These are phyloP conservation scores for Trametes coccinea DNA, from an alignment of 768 basidiomycete genomes.

Conservation along the genomic window DNA sequence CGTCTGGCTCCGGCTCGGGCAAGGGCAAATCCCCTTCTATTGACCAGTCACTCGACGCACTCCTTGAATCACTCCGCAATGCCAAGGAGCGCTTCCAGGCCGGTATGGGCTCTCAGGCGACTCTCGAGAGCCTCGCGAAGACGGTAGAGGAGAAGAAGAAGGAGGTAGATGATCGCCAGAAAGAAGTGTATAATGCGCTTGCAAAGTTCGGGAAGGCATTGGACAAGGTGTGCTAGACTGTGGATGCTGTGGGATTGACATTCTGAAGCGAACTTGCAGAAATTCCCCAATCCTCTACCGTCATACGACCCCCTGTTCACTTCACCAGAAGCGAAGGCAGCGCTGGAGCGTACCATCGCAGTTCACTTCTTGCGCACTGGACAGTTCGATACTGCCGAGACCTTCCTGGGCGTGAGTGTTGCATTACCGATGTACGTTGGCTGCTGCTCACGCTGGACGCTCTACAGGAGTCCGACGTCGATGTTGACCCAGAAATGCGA, in stretches of 20 bases:
- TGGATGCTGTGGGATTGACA: neutral
- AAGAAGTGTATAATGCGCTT: constrained; percentile 80
- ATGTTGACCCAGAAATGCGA: constrained; percentile 52
- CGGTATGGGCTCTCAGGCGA: constrained; percentile 49
- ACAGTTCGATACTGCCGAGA: constrained; percentile 74
- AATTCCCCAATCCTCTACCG: constrained; percentile 56
- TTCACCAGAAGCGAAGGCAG: constrained; percentile 55
- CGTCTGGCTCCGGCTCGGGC: constrained; percentile 38
- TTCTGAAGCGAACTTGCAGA: constrained; percentile 36
- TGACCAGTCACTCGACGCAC: constrained; percentile 60
- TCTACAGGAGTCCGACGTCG: constrained; percentile 64
- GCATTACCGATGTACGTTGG: neutral
- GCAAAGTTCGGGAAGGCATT: constrained; percentile 80
- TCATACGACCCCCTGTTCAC: constrained; percentile 67
- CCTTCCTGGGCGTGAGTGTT: constrained; percentile 62
- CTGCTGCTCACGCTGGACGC: neutral
- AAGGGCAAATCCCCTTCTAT: constrained; percentile 59
- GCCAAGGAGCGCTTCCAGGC: constrained; percentile 54
- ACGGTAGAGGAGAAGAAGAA: constrained; percentile 74
- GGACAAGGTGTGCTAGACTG: constrained; percentile 65
- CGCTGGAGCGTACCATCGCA: constrained; percentile 71
- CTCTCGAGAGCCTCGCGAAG: constrained; percentile 51
- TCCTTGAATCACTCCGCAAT: constrained; percentile 58
- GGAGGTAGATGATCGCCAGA: constrained; percentile 85
- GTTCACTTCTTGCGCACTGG: constrained; percentile 80